Evolutionary conservation across 2,329 filamentous ascomycete species (phyloP).

Genomic region (Xylaria sp.): DNA sequence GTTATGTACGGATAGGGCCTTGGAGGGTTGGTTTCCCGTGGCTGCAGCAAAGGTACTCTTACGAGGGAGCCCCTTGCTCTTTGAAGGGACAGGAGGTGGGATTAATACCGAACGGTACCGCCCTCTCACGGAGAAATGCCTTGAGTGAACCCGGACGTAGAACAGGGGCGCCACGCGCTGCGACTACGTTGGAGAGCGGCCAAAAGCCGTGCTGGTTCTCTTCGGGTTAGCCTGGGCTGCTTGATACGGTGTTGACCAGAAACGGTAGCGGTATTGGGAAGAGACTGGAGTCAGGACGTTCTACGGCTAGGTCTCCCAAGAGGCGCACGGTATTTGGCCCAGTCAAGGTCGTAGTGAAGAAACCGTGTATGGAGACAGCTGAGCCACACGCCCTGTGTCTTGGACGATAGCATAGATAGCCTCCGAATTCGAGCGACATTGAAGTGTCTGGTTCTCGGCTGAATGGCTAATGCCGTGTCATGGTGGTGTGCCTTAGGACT

Average conservation of each 20-base stretch:
- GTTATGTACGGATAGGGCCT: constrained; percentile 57
- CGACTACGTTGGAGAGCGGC: constrained; percentile 39
- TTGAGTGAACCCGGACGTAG: constrained; percentile 57
- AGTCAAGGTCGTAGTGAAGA: constrained; percentile 48
- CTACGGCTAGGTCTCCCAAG: constrained; percentile 51
- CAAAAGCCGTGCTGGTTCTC: constrained; percentile 45
- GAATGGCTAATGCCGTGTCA: constrained; percentile 62
- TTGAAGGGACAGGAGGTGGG: constrained; percentile 59
- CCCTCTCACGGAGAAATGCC: constrained; percentile 59
- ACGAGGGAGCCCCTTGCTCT: constrained; percentile 54
- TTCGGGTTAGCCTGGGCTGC: constrained; percentile 44
- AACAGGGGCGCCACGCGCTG: constrained; percentile 56
- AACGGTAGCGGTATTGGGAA: constrained; percentile 54
- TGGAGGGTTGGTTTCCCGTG: constrained; percentile 51
- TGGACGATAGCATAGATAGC: constrained; percentile 50
- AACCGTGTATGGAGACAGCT: constrained; percentile 50
- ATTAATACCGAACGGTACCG: constrained; percentile 60
- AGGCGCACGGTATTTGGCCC: constrained; percentile 50
- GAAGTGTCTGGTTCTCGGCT: constrained; percentile 58
- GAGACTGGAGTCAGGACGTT: constrained; percentile 50
- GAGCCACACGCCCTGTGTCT: constrained; percentile 54
- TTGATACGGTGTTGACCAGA: constrained; percentile 54
- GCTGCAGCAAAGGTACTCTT: constrained; percentile 54
- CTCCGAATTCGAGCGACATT: constrained; percentile 53
- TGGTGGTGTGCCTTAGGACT: constrained; percentile 52